Evolutionary conservation across 768 basidiomycete species (phyloP).

Genomic region (Lactifluus pinguis): DNA sequence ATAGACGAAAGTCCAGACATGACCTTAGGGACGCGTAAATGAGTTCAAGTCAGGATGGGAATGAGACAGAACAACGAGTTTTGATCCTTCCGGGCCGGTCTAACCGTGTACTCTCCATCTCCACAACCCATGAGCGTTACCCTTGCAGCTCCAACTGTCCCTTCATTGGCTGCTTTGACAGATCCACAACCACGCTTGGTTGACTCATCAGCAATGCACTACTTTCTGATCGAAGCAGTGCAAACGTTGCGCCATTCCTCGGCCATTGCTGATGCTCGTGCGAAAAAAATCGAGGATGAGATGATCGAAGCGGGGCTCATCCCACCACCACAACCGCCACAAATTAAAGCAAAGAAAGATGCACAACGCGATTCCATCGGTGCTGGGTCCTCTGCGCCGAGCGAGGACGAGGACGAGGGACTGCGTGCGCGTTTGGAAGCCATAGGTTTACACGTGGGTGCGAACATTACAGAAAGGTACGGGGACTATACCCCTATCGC

Average conservation of each 20-base stretch:
- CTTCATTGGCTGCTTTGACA: slow-evolving; percentile 43
- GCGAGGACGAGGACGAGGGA: slow-evolving; percentile 68
- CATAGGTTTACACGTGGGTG: slow-evolving; percentile 81
- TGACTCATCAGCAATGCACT: slow-evolving; percentile 69
- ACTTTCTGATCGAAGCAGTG: slow-evolving; percentile 77
- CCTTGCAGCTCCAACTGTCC: slow-evolving; percentile 10
- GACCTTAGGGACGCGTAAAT: neutral
- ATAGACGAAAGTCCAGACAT: slow-evolving; percentile 40
- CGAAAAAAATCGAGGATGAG: slow-evolving; percentile 63
- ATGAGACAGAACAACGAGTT: too few relatives aligned
- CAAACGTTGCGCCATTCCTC: slow-evolving; percentile 67
- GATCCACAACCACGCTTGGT: slow-evolving; percentile 55
- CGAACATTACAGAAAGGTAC: slow-evolving; percentile 79
- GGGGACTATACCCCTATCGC: slow-evolving; percentile 20
- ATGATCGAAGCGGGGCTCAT: slow-evolving; percentile 75
- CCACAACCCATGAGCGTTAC: slow-evolving; percentile 8
- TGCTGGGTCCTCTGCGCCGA: slow-evolving; percentile 22
- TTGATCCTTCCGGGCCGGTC: neutral
- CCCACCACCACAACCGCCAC: slow-evolving; percentile 37
- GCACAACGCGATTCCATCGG: slow-evolving; percentile 31
- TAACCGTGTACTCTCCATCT: slow-evolving; percentile 15
- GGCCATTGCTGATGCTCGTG: slow-evolving; percentile 55
- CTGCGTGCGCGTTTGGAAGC: slow-evolving; percentile 62
- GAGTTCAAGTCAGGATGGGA: neutral
- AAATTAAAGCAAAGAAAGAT: slow-evolving; percentile 32